A percentile compares a stretch with the other conserved stretches of the same genome.
These are phyloP conservation scores for Debaryomycetaceae sp. DNA, from an alignment of 1,139 yeast species.

Conservation along the genomic window DNA sequence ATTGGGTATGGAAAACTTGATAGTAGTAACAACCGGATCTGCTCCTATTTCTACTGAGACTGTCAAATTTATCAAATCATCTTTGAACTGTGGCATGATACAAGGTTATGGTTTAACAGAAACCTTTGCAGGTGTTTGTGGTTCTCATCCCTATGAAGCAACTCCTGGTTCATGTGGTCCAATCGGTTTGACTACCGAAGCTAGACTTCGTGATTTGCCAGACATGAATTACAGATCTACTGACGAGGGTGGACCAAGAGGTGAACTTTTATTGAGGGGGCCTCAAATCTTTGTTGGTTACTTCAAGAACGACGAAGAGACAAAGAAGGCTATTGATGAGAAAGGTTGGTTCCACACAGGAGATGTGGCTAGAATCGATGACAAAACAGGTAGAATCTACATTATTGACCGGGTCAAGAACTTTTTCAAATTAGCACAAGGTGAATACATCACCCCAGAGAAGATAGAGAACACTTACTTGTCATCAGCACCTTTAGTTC, in stretches of 20 bases:
- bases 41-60: constrained; percentile 46
- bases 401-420: constrained; percentile 44
- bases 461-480: constrained; percentile 38
- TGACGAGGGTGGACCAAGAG: constrained; percentile 37
- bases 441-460: constrained; percentile 45
- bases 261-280: constrained; percentile 41
- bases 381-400: constrained; percentile 22
- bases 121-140: constrained; percentile 40
- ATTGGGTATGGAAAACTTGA: constrained; percentile 34
- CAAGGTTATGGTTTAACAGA: constrained; percentile 50
- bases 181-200: constrained; percentile 31
- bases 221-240: constrained; percentile 32
- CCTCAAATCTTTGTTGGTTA: constrained; percentile 37
- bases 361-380: constrained; percentile 33
- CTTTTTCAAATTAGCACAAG: constrained; percentile 44
- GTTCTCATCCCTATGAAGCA: constrained; percentile 29
- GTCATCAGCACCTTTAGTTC: constrained; percentile 28
- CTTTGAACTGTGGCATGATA: constrained; percentile 34
- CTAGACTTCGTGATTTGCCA: constrained; percentile 35
- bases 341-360: constrained; percentile 53
- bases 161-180: constrained; percentile 44
- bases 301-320: constrained; percentile 38
- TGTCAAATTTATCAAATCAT: constrained; percentile 37
- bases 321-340: constrained; percentile 44
- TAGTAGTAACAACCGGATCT: constrained; percentile 31